Evolutionary conservation across 2,329 filamentous ascomycete genomes (phyloP), one percentile per base, ranked within the genome.

Genomic region (Pezizomycotina sp.): DNA sequence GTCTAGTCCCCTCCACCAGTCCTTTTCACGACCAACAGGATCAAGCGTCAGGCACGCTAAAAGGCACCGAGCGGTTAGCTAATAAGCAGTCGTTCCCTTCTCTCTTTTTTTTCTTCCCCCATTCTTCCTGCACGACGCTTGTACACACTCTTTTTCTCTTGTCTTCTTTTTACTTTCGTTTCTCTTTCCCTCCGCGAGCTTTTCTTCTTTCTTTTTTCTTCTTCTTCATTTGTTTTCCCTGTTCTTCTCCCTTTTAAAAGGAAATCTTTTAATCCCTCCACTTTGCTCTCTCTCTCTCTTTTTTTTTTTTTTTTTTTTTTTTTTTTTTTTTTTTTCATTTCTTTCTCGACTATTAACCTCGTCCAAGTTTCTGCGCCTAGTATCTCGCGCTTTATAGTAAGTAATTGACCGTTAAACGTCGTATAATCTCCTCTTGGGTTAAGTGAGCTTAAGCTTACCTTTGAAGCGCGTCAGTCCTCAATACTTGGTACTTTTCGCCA

Each of bases 251-350:
- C 12, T 24, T 7, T 7, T 7, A 24, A 12, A 24, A 7, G 8
- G 8, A 24, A 24, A 24, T 62, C 55, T 53, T 52, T 45, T 39
- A 59, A 55, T 53, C 47, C 54, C 54, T 56, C 57, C 68, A 71
- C 68, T 69, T 72, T 67, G 68, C 60, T 70, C 67, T 71, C 67
- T 67, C 60, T 59, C 51, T 57, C 64, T 60, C 58, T 61, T 64
- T 60, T 52, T 59, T 55, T 54, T 56, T 53, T 57, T 56, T 57
- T 51, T 47, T 52, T 49, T 48, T 42, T 49, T 48, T 43, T 43
- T 41, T 22, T 33, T 27, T 27, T 13, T 27, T 25, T 26, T 30
- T 28, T 24, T 38, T 36, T 19, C 22, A 20, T 22, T 40, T 34
- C 33, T 31, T 31, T 31, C 27, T 34, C 27, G 15, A 19, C 31